Base-by-base conservation (phyloP, 2,329 filamentous ascomycete species). In the Fusarium sterilihyphosum region DNA sequence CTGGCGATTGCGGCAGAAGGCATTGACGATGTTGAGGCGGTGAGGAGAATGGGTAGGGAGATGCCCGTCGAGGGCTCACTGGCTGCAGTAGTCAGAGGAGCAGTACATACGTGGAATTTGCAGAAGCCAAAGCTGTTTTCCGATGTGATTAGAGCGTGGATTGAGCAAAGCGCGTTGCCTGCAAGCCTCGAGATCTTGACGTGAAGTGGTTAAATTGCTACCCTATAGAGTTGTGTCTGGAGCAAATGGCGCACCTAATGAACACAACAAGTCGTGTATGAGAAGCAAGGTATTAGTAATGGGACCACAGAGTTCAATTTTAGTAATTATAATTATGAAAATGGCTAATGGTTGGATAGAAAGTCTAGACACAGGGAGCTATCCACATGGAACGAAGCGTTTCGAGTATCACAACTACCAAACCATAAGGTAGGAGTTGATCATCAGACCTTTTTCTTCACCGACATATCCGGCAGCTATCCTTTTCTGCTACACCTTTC, bases 31-130 rank as follows among this genome's bases (percentile, higher is more conserved):
- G 67, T 81, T 37, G 77, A 79, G 56, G 78, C 73, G 53, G 80
- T 77, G 70, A 78, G 73, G 67, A 73, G 74, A 58, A 82, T 81
- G 76, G 68, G 74, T 73, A 50, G 76, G 69, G 60, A 68, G 63
- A 56, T 76, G 76, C 59, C 77, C 62, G 29, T 78, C 37, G 64
- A 79, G 67, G 69, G 69, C 14, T 80, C 80, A 13, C 62, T 77
- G 37, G 80, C 77, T 22, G 82, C 79, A 22, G 70, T 84, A 16
- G 78, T 85, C 12, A 77, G 63, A 35, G 78, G 80, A 26, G 84
- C 83, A 22, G 77, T 82, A 35, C 83, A 85, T 73, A 79, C 79
- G 43, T 85, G 84, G 84, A 81, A 85, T 64, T 64, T 85, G 67
- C 84, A 85, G 64, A 75, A 82, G 38, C 84, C 84, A 3, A 70